phyloP scores from a whole-genome alignment of 805 yeast species.

The Torulaspora quercuum region DNA sequence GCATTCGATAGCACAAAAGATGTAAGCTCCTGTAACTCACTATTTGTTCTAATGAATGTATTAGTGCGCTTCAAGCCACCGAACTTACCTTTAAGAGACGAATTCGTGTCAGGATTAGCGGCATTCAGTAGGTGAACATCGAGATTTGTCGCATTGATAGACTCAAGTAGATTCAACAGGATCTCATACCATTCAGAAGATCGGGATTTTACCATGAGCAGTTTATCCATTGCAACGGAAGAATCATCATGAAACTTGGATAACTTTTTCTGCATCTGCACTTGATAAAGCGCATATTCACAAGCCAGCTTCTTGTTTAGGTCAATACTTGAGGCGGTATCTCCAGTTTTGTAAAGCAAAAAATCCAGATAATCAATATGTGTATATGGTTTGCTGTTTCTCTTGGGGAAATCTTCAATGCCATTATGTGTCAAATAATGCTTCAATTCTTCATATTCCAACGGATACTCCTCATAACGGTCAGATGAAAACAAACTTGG shows the following conservation, averaged over 20 bases:
- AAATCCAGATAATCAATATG: constrained; percentile 29
- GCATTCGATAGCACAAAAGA: constrained; percentile 33
- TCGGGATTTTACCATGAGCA: constrained; percentile 14
- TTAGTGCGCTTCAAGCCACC: constrained; percentile 9
- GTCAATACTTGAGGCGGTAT: constrained; percentile 21
- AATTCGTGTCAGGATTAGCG: not conserved
- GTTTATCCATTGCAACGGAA: constrained; percentile 11
- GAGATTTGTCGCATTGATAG: constrained; percentile 23
- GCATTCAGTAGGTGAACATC: constrained; percentile 13
- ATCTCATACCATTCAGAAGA: constrained; percentile 23
- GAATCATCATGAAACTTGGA: constrained; percentile 6
- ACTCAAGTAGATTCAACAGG: constrained; percentile 20
- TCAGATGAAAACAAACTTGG: constrained; percentile 28
- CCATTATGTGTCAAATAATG: constrained; percentile 24
- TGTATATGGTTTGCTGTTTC: constrained; percentile 19
- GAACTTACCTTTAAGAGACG: not conserved
- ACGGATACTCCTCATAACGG: constrained; percentile 30
- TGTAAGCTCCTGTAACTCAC: constrained; percentile 29
- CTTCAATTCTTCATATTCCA: constrained; percentile 28
- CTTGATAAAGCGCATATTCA: constrained; percentile 32
- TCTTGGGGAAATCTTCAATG: constrained; percentile 7
- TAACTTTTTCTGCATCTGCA: constrained; percentile 17
- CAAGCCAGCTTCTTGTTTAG: constrained; percentile 29
- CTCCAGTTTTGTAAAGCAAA: constrained; percentile 22
- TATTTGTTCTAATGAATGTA: constrained; percentile 8